Evolutionary conservation across 345 rosid genomes (phyloP), one percentile per base, ranked within the genome.

Genomic region (Salix suchowensis): DNA sequence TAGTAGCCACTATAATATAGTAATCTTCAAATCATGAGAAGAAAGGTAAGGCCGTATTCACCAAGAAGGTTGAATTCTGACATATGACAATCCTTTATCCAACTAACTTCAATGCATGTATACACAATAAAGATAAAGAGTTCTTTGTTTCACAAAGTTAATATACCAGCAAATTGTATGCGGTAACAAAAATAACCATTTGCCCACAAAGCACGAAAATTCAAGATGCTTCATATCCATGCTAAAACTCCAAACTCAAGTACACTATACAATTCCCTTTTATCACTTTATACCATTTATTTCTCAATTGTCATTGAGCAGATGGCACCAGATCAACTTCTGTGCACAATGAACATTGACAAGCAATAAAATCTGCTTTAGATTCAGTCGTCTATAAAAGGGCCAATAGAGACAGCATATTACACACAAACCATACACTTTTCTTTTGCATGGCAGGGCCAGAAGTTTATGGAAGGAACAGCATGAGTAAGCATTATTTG

Each of bases 11-110:
- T 42, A 40, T 50, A 68, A 26, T 65, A 34, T 8, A 55, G 24
- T 8, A 54, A 55, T 12, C 61, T n/a, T 55, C 5, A n/a, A 55
- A 55, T 24, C 61, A 55, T 55, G 26, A 55, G 61, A 10, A n/a
- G 64, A 58, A 11, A 23, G 6, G 19, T 46, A 46, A 46, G 14
- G 52, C 64, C 46, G 73, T 18, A 70, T 42, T 37, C 54, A 66
- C 11, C 55, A 44, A 71, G 4, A 69, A 77, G 37, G 65, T 62
- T 72, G 26, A 77, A 30, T 74, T 73, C 40, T 39, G 19, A 40
- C 55, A 11, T 18, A 16, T 26, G n/a, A 70, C 14, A 39, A 30
- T 23, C 21, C 52, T 65, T 77, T 15, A 54, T 37, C 71, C 72
- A 54, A 39, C 66, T 13, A 16, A 40, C 34, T 19, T n/a, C 0